Conservation (phyloP, 441 rosid genomes). For the Erodium moschatum region DNA sequence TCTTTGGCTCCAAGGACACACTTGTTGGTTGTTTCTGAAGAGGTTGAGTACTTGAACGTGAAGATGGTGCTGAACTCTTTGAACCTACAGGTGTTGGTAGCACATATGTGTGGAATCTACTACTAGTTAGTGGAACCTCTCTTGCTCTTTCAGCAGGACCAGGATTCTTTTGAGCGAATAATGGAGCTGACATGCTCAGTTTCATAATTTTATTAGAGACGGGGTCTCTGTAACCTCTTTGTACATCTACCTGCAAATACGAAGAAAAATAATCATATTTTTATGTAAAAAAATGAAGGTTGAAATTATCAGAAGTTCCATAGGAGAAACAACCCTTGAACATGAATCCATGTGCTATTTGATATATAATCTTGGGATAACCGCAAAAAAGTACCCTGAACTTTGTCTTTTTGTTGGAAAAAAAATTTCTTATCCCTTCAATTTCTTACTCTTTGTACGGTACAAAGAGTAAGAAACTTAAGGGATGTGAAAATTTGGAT, state of each 20-base stretch:
- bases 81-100: constrained; percentile 49
- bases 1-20: constrained; percentile 35
- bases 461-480: too few species aligned
- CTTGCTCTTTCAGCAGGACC: constrained; percentile 30
- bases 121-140: constrained; percentile 37
- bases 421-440: too few species aligned
- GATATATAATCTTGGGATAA: too few species aligned
- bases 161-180: constrained; percentile 32
- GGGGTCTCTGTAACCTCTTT: constrained; percentile 30
- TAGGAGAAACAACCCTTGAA: neutral
- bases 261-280: constrained; percentile 7
- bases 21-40: constrained; percentile 26
- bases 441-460: too few species aligned
- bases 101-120: constrained; percentile 54
- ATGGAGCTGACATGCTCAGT: constrained; percentile 53
- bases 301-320: neutral
- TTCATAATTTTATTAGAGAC: constrained; percentile 39
- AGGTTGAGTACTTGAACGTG: constrained; percentile 22
- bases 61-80: constrained; percentile 35
- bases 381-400: too few species aligned
- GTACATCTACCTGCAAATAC: constrained; percentile 45
- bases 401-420: too few species aligned
- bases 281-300: neutral
- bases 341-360: too few species aligned
- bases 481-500: too few species aligned